Evolutionary conservation across 129 eudicot species (phyloP).

Genomic region (Dittrichia graveolens): DNA sequence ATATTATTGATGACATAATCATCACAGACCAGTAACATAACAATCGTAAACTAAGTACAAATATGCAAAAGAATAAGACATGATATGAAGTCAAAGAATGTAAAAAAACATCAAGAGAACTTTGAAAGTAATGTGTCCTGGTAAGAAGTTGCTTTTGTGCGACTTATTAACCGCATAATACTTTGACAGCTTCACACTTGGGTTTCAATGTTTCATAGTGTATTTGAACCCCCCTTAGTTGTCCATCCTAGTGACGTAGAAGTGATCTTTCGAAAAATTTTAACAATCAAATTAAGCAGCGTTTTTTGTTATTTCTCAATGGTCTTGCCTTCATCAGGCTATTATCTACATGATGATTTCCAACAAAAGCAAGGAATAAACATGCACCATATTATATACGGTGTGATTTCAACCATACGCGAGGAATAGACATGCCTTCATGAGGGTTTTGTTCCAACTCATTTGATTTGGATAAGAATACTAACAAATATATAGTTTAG

Average conservation of each 20-base stretch:
- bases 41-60: not conserved
- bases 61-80: not conserved
- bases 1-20: not conserved
- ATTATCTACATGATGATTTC: not conserved
- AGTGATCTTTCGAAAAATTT: no score
- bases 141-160: not conserved
- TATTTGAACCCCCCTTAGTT: no score
- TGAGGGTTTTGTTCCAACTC: not conserved
- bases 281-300: no score
- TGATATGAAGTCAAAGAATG: not conserved
- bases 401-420: not conserved
- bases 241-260: no score
- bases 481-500: no score
- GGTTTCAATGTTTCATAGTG: no score
- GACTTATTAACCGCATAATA: no score
- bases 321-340: not conserved
- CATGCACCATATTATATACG: not conserved
- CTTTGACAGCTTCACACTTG: no score
- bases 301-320: no score
- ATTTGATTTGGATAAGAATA: no score
- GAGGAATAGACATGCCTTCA: conserved; percentile 3
- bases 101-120: not conserved
- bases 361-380: conserved; percentile 13
- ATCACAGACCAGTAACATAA: no score
- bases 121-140: not conserved